Base-by-base conservation (phyloP, 2,329 filamentous ascomycete genomes). In the Sodiomyces alkalinus region DNA sequence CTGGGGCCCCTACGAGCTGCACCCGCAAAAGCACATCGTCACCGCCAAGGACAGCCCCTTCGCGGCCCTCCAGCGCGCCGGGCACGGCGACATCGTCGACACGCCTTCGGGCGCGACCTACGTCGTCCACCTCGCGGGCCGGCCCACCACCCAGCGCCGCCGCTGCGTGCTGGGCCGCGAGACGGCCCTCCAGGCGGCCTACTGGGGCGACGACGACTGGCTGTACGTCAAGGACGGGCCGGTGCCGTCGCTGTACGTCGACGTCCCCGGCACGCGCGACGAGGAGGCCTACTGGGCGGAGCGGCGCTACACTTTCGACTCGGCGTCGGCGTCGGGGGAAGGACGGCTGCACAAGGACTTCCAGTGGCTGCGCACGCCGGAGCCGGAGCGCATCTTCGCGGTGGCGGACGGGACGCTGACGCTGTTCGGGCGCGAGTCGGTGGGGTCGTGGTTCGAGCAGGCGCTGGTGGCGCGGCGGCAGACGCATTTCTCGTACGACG, bases 151-250 rank as follows among this genome's bases (percentile, higher is more conserved):
- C 0, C 62, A 69, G 41, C 43, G 56, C 18, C 56, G 64, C 2
- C 55, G 66, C 5, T 69, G 63, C 30, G 59, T 69, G 0, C 46
- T 70, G 3, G 66, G 66, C 6, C 54, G 66, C 26, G 66, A 71
- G 45, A 70, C 65, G 0, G 53, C 53, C 1, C 67, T 75, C 13
- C 70, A 75, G 39, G 64, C 72, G 38, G 67, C 61, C 0, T 63
- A 58, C 42, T 75, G 70, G 71, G 51, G 64, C 8, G 66, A 74
- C 25, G 69, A 68, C 40, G 69, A 68, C 41, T 75, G 71, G 71
- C 53, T 74, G 4, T 73, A 73, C 34, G 53, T 74, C 24, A 73
- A 73, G 44, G 52, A 64, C 30, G 68, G 69, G 0, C 66, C 67
- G 0, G 53, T 67, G 7, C 66, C 66, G 1, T 65, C 60, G 1